These are phyloP conservation scores for Hypomyces perniciosus DNA, from an alignment of 2,329 filamentous ascomycete species.

Conservation along the genomic window DNA sequence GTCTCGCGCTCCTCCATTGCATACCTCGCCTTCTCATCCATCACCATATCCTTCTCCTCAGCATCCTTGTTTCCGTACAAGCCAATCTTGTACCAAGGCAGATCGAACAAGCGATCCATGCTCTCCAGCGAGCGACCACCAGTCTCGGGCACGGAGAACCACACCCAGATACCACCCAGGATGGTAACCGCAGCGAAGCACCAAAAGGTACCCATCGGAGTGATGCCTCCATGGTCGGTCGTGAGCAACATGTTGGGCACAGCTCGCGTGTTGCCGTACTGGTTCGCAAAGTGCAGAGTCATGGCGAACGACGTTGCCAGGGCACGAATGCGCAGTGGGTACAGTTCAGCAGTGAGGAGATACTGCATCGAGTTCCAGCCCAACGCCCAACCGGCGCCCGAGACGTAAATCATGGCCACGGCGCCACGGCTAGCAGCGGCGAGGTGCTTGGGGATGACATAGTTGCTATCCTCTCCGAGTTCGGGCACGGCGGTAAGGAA, in stretches of 20 bases:
- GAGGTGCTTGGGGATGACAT: constrained; percentile 41
- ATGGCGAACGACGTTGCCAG: constrained; percentile 66
- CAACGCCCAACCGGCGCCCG: constrained; percentile 62
- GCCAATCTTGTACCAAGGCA: constrained; percentile 72
- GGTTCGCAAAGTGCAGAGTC: constrained; percentile 73
- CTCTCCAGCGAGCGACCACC: constrained; percentile 59
- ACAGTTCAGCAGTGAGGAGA: constrained; percentile 70
- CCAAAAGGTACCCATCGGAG: constrained; percentile 66
- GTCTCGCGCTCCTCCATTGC: constrained; percentile 26
- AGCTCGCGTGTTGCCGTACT: constrained; percentile 70
- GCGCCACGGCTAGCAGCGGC: constrained; percentile 58
- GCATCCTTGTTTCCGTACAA: constrained; percentile 47
- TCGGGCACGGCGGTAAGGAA: constrained; percentile 59
- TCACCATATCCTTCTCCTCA: constrained; percentile 37
- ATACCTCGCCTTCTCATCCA: constrained; percentile 39
- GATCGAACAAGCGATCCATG: constrained; percentile 65
- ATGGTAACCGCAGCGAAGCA: constrained; percentile 66
- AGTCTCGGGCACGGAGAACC: constrained; percentile 67
- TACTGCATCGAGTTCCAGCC: constrained; percentile 77
- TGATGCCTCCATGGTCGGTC: constrained; percentile 39
- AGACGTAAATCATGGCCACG: constrained; percentile 67
- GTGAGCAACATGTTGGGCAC: constrained; percentile 68
- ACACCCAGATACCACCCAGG: constrained; percentile 64
- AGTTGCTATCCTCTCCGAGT: constrained; percentile 44
- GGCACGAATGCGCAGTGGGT: constrained; percentile 67